phyloP scores from a whole-genome alignment of 768 basidiomycete species.

The Leccinum broughii region DNA sequence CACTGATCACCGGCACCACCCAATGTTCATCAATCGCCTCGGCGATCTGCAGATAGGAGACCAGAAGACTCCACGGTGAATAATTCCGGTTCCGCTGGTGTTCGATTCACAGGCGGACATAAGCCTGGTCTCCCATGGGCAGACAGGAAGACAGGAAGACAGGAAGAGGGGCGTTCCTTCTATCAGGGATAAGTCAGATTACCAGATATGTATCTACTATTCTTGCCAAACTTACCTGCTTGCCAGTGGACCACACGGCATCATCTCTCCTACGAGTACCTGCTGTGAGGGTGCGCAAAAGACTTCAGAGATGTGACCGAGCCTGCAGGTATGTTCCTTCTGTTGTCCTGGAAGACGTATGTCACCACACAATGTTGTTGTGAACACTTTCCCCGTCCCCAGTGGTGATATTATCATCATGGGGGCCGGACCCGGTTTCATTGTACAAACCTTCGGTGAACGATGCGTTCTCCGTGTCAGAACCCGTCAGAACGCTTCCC shows the following conservation, averaged over 20 bases:
- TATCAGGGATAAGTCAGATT: too few relatives aligned
- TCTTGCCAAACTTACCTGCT: not conserved
- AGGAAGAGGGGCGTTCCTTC: too few relatives aligned
- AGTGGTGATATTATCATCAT: not conserved
- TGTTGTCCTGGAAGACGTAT: not conserved
- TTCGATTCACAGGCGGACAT: not conserved
- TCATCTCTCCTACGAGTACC: not conserved
- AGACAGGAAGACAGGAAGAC: too few relatives aligned
- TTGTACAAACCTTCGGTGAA: not conserved
- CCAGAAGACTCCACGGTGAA: not conserved
- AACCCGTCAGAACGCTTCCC: too few relatives aligned
- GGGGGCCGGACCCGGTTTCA: not conserved
- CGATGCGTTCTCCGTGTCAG: not conserved
- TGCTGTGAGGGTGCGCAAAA: not conserved
- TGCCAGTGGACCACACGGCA: too few relatives aligned
- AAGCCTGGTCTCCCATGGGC: too few relatives aligned
- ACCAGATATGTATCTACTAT: not conserved
- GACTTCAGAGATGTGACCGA: constrained; percentile 36
- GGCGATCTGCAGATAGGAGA: not conserved
- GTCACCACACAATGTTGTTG: not conserved
- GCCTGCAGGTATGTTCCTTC: constrained; percentile 18
- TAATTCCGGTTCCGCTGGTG: not conserved
- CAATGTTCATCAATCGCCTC: not conserved
- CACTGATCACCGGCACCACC: too few relatives aligned
- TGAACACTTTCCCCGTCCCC: not conserved